A percentile compares a stretch with the other conserved stretches of the same genome.
Evolutionary conservation across 1,284 basidiomycete genomes (phyloP).

Genomic region (Trametes pubescens): DNA sequence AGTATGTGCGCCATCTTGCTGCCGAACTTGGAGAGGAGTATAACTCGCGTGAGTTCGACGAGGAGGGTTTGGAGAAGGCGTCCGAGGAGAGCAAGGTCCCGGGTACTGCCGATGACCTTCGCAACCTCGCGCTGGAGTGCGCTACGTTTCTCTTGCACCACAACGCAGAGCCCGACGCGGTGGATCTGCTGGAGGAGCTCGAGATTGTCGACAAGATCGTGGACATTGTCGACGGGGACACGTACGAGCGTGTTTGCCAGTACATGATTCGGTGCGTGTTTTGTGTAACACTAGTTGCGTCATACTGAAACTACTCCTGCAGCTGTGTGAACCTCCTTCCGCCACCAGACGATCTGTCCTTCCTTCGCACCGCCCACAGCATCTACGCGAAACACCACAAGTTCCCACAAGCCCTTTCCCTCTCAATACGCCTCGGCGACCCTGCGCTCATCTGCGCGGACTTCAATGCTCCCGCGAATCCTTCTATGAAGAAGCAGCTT

Average conservation of each 20-base stretch:
- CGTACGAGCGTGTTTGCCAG: constrained; percentile 92
- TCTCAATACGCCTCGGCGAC: constrained; percentile 90
- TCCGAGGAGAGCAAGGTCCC: constrained; percentile 42
- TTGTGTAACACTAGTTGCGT: background rate
- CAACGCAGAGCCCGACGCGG: constrained; percentile 98
- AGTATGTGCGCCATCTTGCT: constrained; percentile 97
- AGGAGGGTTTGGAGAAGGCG: constrained; percentile 43
- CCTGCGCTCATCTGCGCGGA: constrained; percentile 83
- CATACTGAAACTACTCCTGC: constrained; percentile 18
- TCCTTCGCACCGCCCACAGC: constrained; percentile 89
- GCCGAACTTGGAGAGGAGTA: constrained; percentile 98
- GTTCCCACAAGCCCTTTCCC: constrained; percentile 90
- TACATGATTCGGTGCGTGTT: constrained; percentile 92
- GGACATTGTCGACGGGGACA: constrained; percentile 86
- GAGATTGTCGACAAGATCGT: constrained; percentile 89
- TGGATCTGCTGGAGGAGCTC: constrained; percentile 94
- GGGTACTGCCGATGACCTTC: constrained; percentile 78
- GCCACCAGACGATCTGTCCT: constrained; percentile 92
- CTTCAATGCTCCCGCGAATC: constrained; percentile 88
- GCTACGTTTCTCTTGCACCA: constrained; percentile 93
- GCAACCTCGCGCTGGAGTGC: constrained; percentile 84
- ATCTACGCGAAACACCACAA: constrained; percentile 92
- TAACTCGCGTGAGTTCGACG: constrained; percentile 61
- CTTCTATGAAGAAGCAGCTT: constrained; percentile 95
- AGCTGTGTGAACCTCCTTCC: constrained; percentile 93